These are phyloP conservation scores for Gymnopus androsaceus DNA, from an alignment of 1,284 basidiomycete species.

Conservation along the genomic window DNA sequence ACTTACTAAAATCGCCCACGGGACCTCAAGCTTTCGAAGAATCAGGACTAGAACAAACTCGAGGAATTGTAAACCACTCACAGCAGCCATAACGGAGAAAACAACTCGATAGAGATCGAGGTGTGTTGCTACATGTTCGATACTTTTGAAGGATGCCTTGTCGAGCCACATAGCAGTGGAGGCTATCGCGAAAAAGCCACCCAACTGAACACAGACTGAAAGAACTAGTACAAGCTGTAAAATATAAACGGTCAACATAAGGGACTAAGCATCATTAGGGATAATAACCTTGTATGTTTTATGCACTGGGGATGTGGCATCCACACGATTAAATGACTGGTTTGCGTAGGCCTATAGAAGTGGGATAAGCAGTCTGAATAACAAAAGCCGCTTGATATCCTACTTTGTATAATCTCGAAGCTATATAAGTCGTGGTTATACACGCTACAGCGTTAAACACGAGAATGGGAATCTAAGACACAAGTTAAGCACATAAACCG, in stretches of 20 bases:
- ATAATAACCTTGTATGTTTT: slow-evolving; percentile 46
- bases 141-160: slow-evolving; percentile 42
- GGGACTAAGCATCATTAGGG: neutral
- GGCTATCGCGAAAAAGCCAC: slow-evolving; percentile 52
- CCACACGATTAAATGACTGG: slow-evolving; percentile 53
- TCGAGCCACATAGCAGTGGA: slow-evolving; percentile 54
- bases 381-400: neutral
- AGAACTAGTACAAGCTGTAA: slow-evolving; percentile 49
- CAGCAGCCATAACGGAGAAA: slow-evolving; percentile 43
- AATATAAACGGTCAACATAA: neutral
- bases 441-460: slow-evolving; percentile 37
- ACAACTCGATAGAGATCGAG: slow-evolving; percentile 40
- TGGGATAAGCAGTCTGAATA: neutral
- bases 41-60: neutral
- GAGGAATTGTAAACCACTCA: slow-evolving; percentile 28
- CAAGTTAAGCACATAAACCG: neutral
- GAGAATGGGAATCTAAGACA: slow-evolving; percentile 37
- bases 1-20: slow-evolving; percentile 49
- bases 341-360: slow-evolving; percentile 44
- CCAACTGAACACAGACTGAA: slow-evolving; percentile 50
- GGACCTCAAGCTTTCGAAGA: slow-evolving; percentile 40
- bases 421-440: slow-evolving; percentile 34
- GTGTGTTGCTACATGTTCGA: slow-evolving; percentile 35
- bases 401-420: slow-evolving; percentile 43
- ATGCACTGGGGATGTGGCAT: slow-evolving; percentile 46